Conservation (phyloP, 371 early-diverging fungal genomes). For the Conidiobolus incongruus region DNA sequence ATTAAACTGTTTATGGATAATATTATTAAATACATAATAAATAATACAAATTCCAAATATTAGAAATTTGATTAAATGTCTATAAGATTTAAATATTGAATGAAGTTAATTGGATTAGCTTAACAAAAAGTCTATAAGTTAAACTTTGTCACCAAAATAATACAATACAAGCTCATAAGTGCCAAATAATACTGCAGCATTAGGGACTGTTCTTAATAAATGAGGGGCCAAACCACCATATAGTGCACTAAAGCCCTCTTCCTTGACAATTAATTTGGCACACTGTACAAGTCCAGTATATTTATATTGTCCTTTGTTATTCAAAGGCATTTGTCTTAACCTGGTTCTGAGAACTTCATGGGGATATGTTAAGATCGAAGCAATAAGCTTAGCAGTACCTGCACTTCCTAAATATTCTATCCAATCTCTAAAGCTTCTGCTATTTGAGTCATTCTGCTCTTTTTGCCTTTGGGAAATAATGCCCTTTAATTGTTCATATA, state of each 20-base stretch:
- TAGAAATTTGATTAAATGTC: no score
- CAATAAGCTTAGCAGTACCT: slow-evolving; percentile 66
- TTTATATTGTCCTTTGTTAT: slow-evolving; percentile 22
- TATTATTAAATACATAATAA: no score
- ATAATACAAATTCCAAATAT: no score
- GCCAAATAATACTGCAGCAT: slow-evolving; percentile 88
- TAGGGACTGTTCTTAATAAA: slow-evolving; percentile 84
- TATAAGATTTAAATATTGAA: no score
- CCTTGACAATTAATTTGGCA: slow-evolving; percentile 37
- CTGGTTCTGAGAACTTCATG: slow-evolving; percentile 70
- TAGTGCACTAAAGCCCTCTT: slow-evolving; percentile 69
- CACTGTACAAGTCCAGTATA: slow-evolving; percentile 61
- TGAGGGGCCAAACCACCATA: slow-evolving; percentile 93
- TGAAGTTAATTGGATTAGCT: no score
- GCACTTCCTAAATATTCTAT: slow-evolving; percentile 62
- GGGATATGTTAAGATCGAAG: slow-evolving; percentile 69
- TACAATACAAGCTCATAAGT: slow-evolving; percentile 71
- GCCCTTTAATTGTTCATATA: slow-evolving; percentile 77
- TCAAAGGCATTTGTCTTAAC: slow-evolving; percentile 55
- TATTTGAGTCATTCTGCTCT: no score
- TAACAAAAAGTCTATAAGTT: no score
- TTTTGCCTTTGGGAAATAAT: no score
- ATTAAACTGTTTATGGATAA: no score
- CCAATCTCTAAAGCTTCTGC: slow-evolving; percentile 18
- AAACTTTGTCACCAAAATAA: no score